Evolutionary conservation across 768 basidiomycete genomes (phyloP).

Genomic region (Podaxis rugospora): DNA sequence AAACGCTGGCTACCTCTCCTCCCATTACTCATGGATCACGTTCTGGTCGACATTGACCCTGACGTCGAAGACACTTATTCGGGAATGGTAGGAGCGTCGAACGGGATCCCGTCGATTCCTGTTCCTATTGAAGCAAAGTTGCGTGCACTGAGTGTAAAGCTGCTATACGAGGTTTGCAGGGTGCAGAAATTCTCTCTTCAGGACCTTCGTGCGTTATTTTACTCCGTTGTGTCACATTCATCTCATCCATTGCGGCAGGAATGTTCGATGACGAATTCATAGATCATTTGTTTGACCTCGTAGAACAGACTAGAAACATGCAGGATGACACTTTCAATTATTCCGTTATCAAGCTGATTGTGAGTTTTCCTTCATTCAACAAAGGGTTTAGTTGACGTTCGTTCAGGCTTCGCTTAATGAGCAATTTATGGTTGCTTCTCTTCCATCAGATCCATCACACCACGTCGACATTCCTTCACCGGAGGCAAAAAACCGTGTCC

Average conservation of each 20-base stretch:
- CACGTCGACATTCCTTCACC: constrained; percentile 11
- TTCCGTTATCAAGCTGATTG: constrained; percentile 90
- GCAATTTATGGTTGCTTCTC: constrained; percentile 93
- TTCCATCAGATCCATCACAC: constrained; percentile 30
- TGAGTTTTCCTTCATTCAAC: constrained; percentile 32
- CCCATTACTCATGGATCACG: constrained; percentile 81
- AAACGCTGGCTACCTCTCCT: constrained; percentile 82
- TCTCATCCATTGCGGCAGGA: constrained; percentile 34
- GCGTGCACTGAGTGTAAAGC: constrained; percentile 59
- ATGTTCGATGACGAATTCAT: constrained; percentile 83
- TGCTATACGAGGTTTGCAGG: constrained; percentile 91
- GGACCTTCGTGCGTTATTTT: constrained; percentile 65
- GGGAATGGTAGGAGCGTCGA: constrained; percentile 35
- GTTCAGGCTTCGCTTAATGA: constrained; percentile 87
- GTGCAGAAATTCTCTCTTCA: constrained; percentile 77
- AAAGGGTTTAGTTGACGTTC: neutral
- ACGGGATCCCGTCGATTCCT: constrained; percentile 34
- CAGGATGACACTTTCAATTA: constrained; percentile 94
- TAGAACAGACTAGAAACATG: constrained; percentile 86
- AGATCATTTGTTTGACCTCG: constrained; percentile 85
- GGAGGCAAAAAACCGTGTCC: constrained; percentile 59
- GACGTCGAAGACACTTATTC: constrained; percentile 62
- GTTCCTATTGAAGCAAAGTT: constrained; percentile 85
- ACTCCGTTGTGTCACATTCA: neutral
- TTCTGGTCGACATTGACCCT: constrained; percentile 76